Percentiles rank a stretch among this genome's conserved stretches.
These are phyloP conservation scores for Colletotrichum coccodes DNA, from an alignment of 2,329 filamentous ascomycete species.

Conservation along the genomic window DNA sequence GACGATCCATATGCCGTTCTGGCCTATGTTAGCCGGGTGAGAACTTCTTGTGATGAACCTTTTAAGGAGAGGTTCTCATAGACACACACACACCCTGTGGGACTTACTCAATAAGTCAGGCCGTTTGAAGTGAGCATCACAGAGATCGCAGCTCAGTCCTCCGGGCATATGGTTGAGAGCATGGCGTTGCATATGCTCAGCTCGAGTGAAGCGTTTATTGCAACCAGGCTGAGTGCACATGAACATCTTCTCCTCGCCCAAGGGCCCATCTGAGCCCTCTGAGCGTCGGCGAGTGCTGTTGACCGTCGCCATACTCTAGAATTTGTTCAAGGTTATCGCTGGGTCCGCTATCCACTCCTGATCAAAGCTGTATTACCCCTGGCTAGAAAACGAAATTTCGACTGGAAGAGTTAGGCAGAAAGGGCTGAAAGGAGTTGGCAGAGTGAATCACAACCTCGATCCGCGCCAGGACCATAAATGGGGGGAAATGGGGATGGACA, in stretches of 20 bases:
- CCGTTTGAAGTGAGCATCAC: conserved; percentile 69
- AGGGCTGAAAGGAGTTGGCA: not conserved
- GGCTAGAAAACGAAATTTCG: not conserved
- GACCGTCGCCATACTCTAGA: not conserved
- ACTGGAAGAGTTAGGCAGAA: not conserved
- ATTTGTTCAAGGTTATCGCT: not conserved
- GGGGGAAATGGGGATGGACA: conserved; percentile 27
- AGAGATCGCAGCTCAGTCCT: conserved; percentile 66
- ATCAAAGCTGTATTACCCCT: not conserved
- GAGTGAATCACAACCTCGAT: not conserved
- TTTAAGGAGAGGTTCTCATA: too few species aligned
- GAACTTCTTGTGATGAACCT: too few species aligned
- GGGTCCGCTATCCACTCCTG: conserved; percentile 10
- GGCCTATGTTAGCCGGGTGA: not conserved
- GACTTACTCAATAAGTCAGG: conserved; percentile 57
- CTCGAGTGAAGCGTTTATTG: conserved; percentile 63
- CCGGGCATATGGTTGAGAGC: conserved; percentile 64
- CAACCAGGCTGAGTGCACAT: conserved; percentile 57
- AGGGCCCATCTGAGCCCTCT: conserved; percentile 12
- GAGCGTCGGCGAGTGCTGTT: conserved; percentile 11
- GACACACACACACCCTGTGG: too few species aligned
- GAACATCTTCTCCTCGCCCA: conserved; percentile 23
- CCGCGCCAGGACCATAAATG: conserved; percentile 11
- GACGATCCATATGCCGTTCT: conserved; percentile 68
- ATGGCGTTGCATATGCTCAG: conserved; percentile 68